These are phyloP conservation scores for Penicillium griseofulvum DNA, from an alignment of 2,329 filamentous ascomycete species.

Conservation along the genomic window DNA sequence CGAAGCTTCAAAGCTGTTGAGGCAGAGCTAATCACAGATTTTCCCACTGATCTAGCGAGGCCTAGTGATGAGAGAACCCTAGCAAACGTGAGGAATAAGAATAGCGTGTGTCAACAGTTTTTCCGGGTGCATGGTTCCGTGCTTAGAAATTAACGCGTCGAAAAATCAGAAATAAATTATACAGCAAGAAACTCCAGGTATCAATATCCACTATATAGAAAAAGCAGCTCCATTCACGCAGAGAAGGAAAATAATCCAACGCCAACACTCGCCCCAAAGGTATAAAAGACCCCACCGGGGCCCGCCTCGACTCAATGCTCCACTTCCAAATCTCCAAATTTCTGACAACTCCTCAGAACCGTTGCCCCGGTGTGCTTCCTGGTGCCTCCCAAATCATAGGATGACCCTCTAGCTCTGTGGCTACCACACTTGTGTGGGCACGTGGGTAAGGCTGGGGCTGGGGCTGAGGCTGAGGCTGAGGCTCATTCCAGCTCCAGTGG, in stretches of 20 bases:
- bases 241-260: not conserved
- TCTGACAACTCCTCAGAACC: not conserved
- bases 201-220: not conserved
- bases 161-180: not conserved
- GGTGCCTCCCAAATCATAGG: slow-evolving; percentile 5
- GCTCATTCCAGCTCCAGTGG: slow-evolving; percentile 19
- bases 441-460: not conserved
- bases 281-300: not conserved
- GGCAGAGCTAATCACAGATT: too few species aligned
- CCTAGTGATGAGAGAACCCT: too few species aligned
- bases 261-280: not conserved
- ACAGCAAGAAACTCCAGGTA: not conserved
- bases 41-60: too few species aligned
- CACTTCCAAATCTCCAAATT: not conserved
- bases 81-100: too few species aligned
- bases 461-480: too few species aligned
- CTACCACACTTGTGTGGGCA: not conserved
- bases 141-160: not conserved
- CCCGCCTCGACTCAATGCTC: not conserved
- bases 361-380: not conserved
- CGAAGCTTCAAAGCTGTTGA: too few species aligned
- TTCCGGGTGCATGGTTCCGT: not conserved
- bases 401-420: slow-evolving; percentile 20
- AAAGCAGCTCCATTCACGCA: not conserved
- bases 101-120: too few species aligned